phyloP scores from a whole-genome alignment of 2,329 filamentous ascomycete species.

The Rasamsonia emersonii region DNA sequence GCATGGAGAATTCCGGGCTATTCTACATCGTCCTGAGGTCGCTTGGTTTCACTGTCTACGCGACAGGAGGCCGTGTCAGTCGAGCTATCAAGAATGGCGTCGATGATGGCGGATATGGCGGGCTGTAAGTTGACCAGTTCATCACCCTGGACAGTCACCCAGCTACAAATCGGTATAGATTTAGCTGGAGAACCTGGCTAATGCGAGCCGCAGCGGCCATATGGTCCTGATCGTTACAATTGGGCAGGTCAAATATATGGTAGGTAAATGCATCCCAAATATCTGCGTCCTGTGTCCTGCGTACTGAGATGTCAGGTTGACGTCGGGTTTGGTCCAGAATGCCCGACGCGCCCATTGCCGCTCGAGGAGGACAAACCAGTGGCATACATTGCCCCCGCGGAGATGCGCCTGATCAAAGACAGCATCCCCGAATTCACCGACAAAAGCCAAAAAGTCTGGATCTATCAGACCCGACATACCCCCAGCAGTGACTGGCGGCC shows the following conservation, averaged over 20 bases:
- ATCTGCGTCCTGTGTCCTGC: too few relatives aligned
- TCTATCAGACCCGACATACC: conserved; percentile 52
- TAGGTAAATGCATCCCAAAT: too few relatives aligned
- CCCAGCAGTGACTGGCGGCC: conserved; percentile 46
- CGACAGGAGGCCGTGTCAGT: conserved; percentile 45
- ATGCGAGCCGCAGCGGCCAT: conserved; percentile 42
- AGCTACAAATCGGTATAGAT: too few relatives aligned
- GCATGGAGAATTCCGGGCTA: conserved; percentile 52
- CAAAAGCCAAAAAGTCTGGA: conserved; percentile 46
- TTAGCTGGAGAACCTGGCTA: not conserved
- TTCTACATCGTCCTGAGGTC: conserved; percentile 44
- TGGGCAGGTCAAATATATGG: conserved; percentile 35
- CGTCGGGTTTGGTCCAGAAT: conserved; percentile 57
- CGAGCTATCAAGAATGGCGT: conserved; percentile 26
- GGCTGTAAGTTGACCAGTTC: conserved; percentile 34
- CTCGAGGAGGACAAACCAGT: conserved; percentile 36
- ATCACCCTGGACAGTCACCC: too few relatives aligned
- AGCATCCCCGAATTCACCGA: conserved; percentile 39
- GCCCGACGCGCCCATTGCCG: conserved; percentile 49
- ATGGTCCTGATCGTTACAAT: conserved; percentile 55
- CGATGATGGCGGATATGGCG: conserved; percentile 33
- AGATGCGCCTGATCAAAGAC: conserved; percentile 47
- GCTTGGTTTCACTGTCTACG: conserved; percentile 47
- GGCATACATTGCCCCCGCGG: conserved; percentile 44
- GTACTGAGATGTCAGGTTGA: conserved; percentile 39